Evolutionary conservation across 768 basidiomycete genomes (phyloP), one percentile per base, ranked within the genome.

Genomic region (Boletus huronensis): DNA sequence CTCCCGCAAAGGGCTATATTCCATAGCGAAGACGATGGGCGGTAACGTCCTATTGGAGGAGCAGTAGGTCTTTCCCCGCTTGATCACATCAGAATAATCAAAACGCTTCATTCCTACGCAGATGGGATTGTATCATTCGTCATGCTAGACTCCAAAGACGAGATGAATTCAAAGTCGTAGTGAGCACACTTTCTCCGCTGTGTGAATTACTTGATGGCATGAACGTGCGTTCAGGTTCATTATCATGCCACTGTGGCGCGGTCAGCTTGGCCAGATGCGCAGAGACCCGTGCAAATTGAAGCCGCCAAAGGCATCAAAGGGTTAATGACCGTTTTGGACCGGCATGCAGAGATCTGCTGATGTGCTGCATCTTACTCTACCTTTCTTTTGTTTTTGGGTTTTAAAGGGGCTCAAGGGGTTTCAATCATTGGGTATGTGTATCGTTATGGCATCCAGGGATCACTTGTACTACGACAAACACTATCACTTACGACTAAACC

Each of bases 21-120:
- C 65, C 41, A 31, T 61, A n/a, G 73, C 72, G 17, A 66, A 60
- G 48, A 58, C 56, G 36, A 69, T 73, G 64, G 72, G 72, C 5
- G 74, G 72, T 7, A 75, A 74, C 47, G 67, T 72, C 34, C 61
- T 74, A 6, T 58, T 74, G 25, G 72, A 74, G 45, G 72, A 74
- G 45, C 63, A 68, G 72, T 75, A 35, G 54, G 71, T 55, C 49
- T 40, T 47, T 54, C 55, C 57, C 55, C 50, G 21, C 50, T 54
- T 50, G 60, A 58, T 61, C 53, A 47, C 45, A 46, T 53, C 58
- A 58, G 11, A 54, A 53, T 55, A 57, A 57, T 61, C 25, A 57
- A 60, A 50, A 8, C 6, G 17, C 25, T 49, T 48, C 57, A 50
- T 63, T 52, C 56, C 49, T 40, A 43, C 54, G 31, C 43, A 74